A percentile compares a stretch with the other conserved stretches of the same genome.
These are phyloP conservation scores for Teratosphaeria pseudoeucalypti DNA, from an alignment of 2,329 filamentous ascomycete genomes.

Conservation along the genomic window DNA sequence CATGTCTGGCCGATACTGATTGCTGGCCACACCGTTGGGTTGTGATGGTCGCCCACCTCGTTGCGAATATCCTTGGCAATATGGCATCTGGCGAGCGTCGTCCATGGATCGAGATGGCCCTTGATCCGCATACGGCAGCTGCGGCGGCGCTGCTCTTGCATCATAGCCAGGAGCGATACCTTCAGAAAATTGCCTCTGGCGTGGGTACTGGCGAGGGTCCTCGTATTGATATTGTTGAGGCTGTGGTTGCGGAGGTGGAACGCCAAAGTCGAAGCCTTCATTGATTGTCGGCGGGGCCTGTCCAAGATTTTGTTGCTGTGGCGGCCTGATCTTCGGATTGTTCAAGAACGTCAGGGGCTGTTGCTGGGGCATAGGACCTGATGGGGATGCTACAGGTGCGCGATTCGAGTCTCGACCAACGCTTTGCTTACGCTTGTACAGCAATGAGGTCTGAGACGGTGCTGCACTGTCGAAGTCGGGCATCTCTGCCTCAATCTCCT, in stretches of 20 bases:
- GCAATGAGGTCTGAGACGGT: conserved; percentile 16
- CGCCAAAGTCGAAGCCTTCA: conserved; percentile 10
- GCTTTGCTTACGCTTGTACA: conserved; percentile 21
- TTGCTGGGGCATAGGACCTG: conserved; percentile 1
- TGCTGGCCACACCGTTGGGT: conserved; percentile 2
- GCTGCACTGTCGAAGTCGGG: conserved; percentile 49
- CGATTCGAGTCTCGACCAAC: conserved; percentile 7
- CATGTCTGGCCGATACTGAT: conserved; percentile 1
- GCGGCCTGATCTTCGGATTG: conserved; percentile 3
- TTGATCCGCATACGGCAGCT: conserved; percentile 14
- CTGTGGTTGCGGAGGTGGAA: conserved; percentile 3
- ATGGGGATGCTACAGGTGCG: neutral
- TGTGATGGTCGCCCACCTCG: conserved; percentile 13
- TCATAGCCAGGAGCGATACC: neutral
- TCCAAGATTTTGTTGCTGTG: neutral
- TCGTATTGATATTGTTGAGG: conserved; percentile 2
- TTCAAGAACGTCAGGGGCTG: neutral
- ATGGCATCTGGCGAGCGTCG: conserved; percentile 16
- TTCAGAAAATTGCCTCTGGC: neutral
- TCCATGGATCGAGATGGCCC: conserved; percentile 17
- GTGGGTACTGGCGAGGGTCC: neutral
- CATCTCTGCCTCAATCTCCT: conserved; percentile 47
- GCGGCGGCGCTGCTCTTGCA: conserved; percentile 14
- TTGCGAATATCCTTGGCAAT: conserved; percentile 15
- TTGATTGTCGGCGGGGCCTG: neutral